Base-by-base conservation (phyloP, 2,329 filamentous ascomycete genomes). In the Trichoderma afroharzianum region DNA sequence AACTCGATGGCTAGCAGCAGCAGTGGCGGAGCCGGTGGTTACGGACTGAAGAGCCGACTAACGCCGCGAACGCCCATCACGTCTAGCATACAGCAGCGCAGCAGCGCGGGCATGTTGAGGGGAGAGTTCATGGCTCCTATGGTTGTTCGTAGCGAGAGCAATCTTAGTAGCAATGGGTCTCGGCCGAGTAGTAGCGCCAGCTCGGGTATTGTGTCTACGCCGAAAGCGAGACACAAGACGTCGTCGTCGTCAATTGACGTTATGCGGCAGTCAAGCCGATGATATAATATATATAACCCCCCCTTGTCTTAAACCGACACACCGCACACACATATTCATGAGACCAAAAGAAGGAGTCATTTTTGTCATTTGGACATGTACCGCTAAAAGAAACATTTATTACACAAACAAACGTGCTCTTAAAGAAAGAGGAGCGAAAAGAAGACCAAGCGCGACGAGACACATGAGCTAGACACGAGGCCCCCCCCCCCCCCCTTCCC, bases 141-240 rank as follows among this genome's bases (percentile, higher is more conserved):
- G 76, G 78, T 81, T 11, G 76, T 79, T 30, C 79, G 81, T 53
- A 82, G 81, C 70, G 80, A 83, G 32, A 83, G 82, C 77, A 80
- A 78, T 67, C 68, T 80, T 63, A 81, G 82, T 71, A n/a, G 55
- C 55, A 28, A 28, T 18, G 26, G 53, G n/a, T 47, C 63, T 50
- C 57, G 63, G 11, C 50, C 77, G 14, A 71, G 74, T 62, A 77
- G 78, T 58, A 63, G 72, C 64, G 59, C 57, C n/a, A 67, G 55
- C 47, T 43, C 28, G 14, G 50, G 55, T 1, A 63, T 72, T 15
- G 43, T 73, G 12, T 24, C 63, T 9, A 71, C 64, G 6, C 47
- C 66, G 2, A 73, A 73, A 7, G 59, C 69, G n/a, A 72, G 71
- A 43, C 61, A 53, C 14, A 59, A 64, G 26, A 59, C 55, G 33